Evolutionary conservation across 768 basidiomycete genomes (phyloP), one percentile per base, ranked within the genome.

Genomic region (Rhizopogon rudus): DNA sequence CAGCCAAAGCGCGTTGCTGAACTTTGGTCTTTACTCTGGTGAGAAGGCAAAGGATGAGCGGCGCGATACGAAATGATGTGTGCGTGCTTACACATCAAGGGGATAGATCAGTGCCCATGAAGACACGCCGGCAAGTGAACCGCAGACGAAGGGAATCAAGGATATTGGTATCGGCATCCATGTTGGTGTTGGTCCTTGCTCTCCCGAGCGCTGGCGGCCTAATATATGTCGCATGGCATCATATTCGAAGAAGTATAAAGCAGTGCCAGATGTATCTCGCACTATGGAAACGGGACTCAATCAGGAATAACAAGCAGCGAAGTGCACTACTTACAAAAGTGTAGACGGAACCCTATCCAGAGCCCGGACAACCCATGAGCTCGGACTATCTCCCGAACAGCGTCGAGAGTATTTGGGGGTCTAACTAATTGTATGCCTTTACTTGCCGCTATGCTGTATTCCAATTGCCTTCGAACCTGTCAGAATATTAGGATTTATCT

Each of bases 101-200:
- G 94, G 94, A 77, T 98, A 98, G 56, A 98, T 95, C 31, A 91
- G 68, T 44, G 88, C 88, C 91, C 91, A 93, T 43, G 88, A 89
- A 45, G 86, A 84, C 41, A 97, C 93, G 55, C 94, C 94, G 52
- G 95, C 86, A 46, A 95, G 65, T 42, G 91, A 93, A 50, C 94
- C 94, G 66, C 93, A 96, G 33, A 94, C 69, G 70, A 98, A 97
- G 28, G 94, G 94, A 51, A 96, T 85, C 29, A 94, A 67, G 39
- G 88, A 87, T 25, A 76, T 62, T 64, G 81, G 86, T 62, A 95
- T 84, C 6, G 93, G 94, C 54, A 94, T 71, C 92, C 93, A 95
- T 6, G 82, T 60, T n/a, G 93, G 91, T 2, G 87, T 85, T 54
- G 78, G 73, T 1, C 89, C 91, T 69, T 94, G 91, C 68, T 91